These are phyloP conservation scores for Oxytropis ochrocephala DNA, from an alignment of 306 rosid species.

Conservation along the genomic window DNA sequence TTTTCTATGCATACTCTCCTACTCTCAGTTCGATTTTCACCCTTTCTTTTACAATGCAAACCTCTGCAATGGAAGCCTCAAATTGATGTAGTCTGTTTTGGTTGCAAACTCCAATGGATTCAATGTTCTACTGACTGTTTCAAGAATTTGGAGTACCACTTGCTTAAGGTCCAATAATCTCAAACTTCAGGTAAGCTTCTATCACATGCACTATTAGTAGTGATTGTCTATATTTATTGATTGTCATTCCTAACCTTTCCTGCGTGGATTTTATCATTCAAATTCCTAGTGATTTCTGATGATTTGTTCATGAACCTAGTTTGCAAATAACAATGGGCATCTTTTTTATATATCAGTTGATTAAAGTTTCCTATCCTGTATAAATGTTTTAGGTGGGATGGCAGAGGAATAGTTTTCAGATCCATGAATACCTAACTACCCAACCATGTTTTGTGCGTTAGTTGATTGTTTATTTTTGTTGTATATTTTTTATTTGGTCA, in stretches of 20 bases:
- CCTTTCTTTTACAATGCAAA: background rate
- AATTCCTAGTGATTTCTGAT: background rate
- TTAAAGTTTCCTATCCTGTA: background rate
- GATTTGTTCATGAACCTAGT: background rate
- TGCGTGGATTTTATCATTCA: background rate
- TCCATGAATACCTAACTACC: background rate
- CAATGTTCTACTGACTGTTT: background rate
- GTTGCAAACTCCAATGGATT: background rate
- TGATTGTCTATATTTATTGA: background rate
- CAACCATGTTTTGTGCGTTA: background rate
- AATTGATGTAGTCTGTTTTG: background rate
- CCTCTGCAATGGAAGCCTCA: background rate
- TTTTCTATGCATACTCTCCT: background rate
- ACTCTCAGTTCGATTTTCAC: background rate
- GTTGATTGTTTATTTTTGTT: background rate
- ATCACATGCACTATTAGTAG: background rate
- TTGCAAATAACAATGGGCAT: background rate
- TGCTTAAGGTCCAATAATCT: background rate
- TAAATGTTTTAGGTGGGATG: background rate
- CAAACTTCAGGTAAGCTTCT: background rate
- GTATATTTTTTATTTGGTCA: background rate
- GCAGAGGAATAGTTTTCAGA: background rate
- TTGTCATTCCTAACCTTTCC: background rate
- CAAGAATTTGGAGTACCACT: background rate
- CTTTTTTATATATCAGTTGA: background rate